Conservation (phyloP, 495 filamentous ascomycete species). For the Rostrohypoxylon terebratum region DNA sequence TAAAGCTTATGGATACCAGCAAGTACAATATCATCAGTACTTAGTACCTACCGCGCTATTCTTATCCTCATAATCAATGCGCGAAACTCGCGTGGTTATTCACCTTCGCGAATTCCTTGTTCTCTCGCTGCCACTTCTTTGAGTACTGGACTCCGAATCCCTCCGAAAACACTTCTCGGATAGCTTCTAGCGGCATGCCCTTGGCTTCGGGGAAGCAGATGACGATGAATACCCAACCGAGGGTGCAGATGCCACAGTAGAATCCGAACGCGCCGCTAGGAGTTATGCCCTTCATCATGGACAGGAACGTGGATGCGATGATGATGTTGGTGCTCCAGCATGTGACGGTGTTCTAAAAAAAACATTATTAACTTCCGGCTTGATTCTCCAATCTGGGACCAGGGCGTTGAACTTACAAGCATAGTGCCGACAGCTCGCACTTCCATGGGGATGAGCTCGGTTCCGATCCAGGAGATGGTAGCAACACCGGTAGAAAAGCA, state of each 20-base stretch:
- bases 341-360: neutral
- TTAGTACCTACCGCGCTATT: neutral
- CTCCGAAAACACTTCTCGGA: neutral
- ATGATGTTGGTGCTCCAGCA: neutral
- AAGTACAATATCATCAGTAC: neutral
- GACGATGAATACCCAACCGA: neutral
- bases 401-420: neutral
- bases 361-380: neutral
- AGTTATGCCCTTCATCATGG: neutral
- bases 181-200: neutral
- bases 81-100: neutral
- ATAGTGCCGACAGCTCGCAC: neutral
- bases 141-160: neutral
- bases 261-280: neutral
- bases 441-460: neutral
- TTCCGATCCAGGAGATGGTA: neutral
- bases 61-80: neutral
- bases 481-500: neutral
- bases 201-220: neutral
- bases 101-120: neutral
- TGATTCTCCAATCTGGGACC: neutral
- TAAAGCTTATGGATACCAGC: neutral
- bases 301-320: neutral
- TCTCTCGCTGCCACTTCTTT: neutral
- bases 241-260: neutral